Base-by-base conservation (phyloP, 306 rosid genomes). In the Castanospermum australe region DNA sequence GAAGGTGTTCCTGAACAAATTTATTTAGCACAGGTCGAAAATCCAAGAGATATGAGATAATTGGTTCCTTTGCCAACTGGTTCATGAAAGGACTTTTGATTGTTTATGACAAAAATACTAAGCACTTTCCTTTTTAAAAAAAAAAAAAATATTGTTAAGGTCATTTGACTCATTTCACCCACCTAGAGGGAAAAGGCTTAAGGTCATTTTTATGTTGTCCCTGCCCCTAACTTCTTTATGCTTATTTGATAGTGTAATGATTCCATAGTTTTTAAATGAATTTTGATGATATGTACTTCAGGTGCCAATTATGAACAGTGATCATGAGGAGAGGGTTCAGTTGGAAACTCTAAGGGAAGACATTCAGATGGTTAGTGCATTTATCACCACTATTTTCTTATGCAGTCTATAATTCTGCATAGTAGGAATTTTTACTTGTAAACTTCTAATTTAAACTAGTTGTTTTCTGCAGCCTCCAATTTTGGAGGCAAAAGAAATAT, bases 1-100 rank as follows among this genome's bases (percentile, higher is more conserved):
- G 96, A 90, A 76, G 84, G 72, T 67, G 85, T 76, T 86, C 78
- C 91, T 15, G 79, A 84, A 75, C 94, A 88, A 89, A 79, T 90
- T 83, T 96, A 93, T 86, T 89, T 96, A 87, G 99, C 99, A 0
- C 99, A 96, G 99, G 99, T 96, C 71, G 52, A 67, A 69, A 71
- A 51, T 81, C 76, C 65, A 25, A 63, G 39, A 15, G 36, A 45
- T 62, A 22, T 47, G 60, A 55, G 67, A 55, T 78, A 30, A 77
- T 79, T 14, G 21, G 36, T 67, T 28, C 60, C 54, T 45, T 56
- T 79, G 38, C 41, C 25, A 62, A 66, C 83, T 78, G 71, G 69
- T 62, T 67, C 22, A 20, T 17, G 9, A 77, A 77, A 66, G 50
- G 73, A 52, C 5, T 61, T 67, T 8, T 51, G 1, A 4, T 30